Evolutionary conservation across 2,329 filamentous ascomycete species (phyloP), one percentile per base, ranked within the genome.

Genomic region (Xylaria sp.): DNA sequence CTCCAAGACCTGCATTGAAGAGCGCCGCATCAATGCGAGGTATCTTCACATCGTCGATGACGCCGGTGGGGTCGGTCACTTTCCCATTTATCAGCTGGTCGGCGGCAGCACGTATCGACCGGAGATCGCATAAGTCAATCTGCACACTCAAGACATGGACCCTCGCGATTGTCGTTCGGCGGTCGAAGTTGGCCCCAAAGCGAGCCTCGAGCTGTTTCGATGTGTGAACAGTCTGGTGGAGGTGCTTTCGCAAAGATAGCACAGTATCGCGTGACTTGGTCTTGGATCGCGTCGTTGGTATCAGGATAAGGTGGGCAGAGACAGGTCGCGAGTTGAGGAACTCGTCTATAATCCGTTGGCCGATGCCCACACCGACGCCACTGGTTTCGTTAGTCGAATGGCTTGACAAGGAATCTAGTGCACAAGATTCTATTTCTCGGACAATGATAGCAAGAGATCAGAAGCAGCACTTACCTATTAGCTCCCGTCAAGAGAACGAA

Each of bases 1-100:
- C 93, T 21, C 93, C 92, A 38, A 94, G 89, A 0, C 93, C 95
- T 15, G 94, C 94, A 76, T 97, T 97, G 74, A 91, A 89, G 37
- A 98, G 82, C 21, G 95, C 81, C 2, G 85, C 85, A 75, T 98
- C 92, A 29, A 99, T 81, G 65, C 89, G 87, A 1, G 91, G 88
- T 40, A 92, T 80, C 19, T 77, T 77, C 19, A 86, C 78, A 38
- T 80, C 75, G 19, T 69, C 70, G 48, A 70, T 62, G 15, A 66
- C 25, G 10, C 70, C 71, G 1, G 76, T 77, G 13, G 80, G 80
- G 62, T 83, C 83, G 68, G 75, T 77, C 35, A 87, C 68, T 0
- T 76, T 77, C 46, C 80, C 79, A 48, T 71, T 65, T 29, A 81
- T 72, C 40, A 87, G 76, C 62, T 75, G 75, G 19, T 78, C 72